A percentile compares a stretch with the other conserved stretches of the same genome.
These are phyloP conservation scores for Agarophyton chilense DNA, from an alignment of 23 red algal genomes.

Conservation along the genomic window DNA sequence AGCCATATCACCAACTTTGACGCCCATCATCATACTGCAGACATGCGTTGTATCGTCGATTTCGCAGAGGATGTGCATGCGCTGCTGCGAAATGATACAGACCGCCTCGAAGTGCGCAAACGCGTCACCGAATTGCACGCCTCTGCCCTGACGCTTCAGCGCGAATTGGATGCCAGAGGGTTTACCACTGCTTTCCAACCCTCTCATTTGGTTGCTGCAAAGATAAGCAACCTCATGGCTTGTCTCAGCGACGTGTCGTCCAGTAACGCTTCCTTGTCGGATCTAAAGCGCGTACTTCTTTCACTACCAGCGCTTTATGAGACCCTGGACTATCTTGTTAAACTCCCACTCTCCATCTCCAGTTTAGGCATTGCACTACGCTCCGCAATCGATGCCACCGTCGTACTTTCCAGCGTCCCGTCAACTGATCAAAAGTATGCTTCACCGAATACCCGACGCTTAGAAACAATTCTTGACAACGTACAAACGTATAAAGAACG, in stretches of 20 bases:
- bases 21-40: background rate
- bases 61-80: conserved; percentile 18
- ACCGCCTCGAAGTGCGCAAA: background rate
- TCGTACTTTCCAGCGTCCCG: background rate
- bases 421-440: background rate
- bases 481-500: conserved; percentile 33
- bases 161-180: background rate
- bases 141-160: background rate
- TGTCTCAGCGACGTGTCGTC: conserved; percentile 1
- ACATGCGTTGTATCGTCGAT: background rate
- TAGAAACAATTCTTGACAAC: conserved; percentile 17
- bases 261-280: background rate
- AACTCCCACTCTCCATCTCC: conserved; percentile 7
- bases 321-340: conserved; percentile 16
- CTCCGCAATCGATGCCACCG: conserved; percentile 15
- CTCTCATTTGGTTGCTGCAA: conserved; percentile 1
- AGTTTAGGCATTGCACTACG: conserved; percentile 20
- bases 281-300: conserved; percentile 27
- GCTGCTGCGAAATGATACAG: background rate
- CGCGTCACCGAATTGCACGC: conserved; percentile 16
- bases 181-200: conserved; percentile 20
- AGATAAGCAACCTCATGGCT: conserved; percentile 5
- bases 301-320: conserved; percentile 1
- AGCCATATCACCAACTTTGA: background rate
- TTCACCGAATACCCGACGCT: background rate